Conservation (phyloP, 2,329 filamentous ascomycete species). For the Parastagonospora avenae region DNA sequence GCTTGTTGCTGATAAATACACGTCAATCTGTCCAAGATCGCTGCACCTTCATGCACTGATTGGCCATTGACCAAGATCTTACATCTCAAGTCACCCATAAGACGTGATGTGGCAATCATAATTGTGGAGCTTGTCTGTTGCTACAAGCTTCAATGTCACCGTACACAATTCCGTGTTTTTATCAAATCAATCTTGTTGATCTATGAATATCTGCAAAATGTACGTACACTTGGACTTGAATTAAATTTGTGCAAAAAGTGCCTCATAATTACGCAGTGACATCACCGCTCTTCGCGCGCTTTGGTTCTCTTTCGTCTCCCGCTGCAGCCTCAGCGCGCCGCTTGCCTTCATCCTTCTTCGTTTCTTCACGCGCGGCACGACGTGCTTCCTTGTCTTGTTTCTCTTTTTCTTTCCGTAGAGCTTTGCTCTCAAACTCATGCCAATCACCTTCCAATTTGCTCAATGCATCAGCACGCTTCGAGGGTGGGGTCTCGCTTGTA, state of each 20-base stretch:
- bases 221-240: neutral
- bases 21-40: too few relatives aligned
- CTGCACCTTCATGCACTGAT: too few relatives aligned
- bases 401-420: constrained; percentile 86
- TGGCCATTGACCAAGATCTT: too few relatives aligned
- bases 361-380: constrained; percentile 39
- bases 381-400: constrained; percentile 64
- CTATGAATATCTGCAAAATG: neutral
- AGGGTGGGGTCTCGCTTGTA: constrained; percentile 74
- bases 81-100: too few relatives aligned
- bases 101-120: too few relatives aligned
- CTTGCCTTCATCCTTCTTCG: constrained; percentile 41
- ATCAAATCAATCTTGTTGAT: too few relatives aligned
- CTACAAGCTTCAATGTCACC: too few relatives aligned
- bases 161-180: too few relatives aligned
- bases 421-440: constrained; percentile 99
- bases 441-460: constrained; percentile 87
- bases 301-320: constrained; percentile 39
- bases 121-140: too few relatives aligned
- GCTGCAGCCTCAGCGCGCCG: constrained; percentile 35
- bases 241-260: neutral
- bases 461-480: constrained; percentile 82
- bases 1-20: too few relatives aligned
- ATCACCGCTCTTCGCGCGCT: constrained; percentile 38
- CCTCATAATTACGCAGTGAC: constrained; percentile 8